phyloP scores from a whole-genome alignment of 2,329 filamentous ascomycete species.

The Hypoxylon sp. region DNA sequence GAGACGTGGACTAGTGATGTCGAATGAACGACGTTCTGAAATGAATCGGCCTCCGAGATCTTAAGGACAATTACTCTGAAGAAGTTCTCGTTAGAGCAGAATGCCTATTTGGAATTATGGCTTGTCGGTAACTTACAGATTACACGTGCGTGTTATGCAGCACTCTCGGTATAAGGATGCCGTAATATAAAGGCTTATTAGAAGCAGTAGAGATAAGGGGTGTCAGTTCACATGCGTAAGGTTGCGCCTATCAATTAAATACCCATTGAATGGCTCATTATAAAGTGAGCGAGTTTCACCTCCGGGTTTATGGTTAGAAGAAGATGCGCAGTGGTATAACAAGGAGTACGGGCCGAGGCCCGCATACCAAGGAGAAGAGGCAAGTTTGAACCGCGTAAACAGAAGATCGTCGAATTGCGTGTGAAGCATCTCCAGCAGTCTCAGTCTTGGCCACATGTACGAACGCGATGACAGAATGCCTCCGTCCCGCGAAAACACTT shows the following conservation, averaged over 20 bases:
- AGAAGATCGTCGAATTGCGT: slow-evolving; percentile 40
- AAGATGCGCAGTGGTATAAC: slow-evolving; percentile 33
- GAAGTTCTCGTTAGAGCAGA: slow-evolving; percentile 11
- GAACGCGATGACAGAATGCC: slow-evolving; percentile 29
- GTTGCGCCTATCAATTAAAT: slow-evolving; percentile 38
- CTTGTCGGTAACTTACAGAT: slow-evolving; percentile 27
- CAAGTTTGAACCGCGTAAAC: slow-evolving; percentile 30
- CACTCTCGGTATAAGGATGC: slow-evolving; percentile 3
- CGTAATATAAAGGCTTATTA: slow-evolving; percentile 18
- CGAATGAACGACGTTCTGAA: background rate
- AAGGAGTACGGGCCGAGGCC: slow-evolving; percentile 38
- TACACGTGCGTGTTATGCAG: slow-evolving; percentile 25
- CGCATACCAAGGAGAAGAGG: slow-evolving; percentile 18
- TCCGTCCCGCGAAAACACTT: slow-evolving; percentile 39
- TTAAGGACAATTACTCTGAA: slow-evolving; percentile 16
- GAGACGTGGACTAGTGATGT: background rate
- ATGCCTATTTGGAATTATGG: slow-evolving; percentile 4
- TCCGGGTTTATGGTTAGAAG: slow-evolving; percentile 20
- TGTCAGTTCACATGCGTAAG: slow-evolving; percentile 31
- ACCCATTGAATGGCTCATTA: slow-evolving; percentile 30
- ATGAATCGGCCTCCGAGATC: background rate
- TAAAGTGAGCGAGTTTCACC: slow-evolving; percentile 30
- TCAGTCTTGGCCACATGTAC: slow-evolving; percentile 41
- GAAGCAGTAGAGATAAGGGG: slow-evolving; percentile 28
- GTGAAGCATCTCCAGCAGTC: slow-evolving; percentile 39